phyloP scores from a whole-genome alignment of 352 stramenopile genomes.

The Peronospora destructor region DNA sequence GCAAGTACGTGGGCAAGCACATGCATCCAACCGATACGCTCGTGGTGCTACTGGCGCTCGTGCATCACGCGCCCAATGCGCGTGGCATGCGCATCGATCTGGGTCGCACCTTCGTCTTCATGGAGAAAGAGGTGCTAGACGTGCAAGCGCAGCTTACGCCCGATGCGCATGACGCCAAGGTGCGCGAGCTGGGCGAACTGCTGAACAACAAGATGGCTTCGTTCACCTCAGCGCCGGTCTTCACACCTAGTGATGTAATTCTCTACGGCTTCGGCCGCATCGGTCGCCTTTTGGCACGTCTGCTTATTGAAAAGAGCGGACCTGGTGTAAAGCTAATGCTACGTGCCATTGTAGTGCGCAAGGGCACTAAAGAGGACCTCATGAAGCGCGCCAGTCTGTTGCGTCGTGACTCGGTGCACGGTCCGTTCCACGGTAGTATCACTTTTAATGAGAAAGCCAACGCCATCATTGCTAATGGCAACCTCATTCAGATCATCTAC shows the following conservation, averaged over 20 bases:
- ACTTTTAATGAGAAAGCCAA: constrained; percentile 80
- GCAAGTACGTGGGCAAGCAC: constrained; percentile 77
- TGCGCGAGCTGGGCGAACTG: constrained; percentile 43
- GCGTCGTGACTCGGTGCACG: constrained; percentile 83
- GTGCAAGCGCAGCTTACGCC: constrained; percentile 31
- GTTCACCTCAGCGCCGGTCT: constrained; percentile 25
- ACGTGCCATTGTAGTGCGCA: constrained; percentile 82
- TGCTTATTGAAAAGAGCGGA: constrained; percentile 84
- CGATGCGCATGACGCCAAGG: constrained; percentile 37
- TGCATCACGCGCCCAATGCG: constrained; percentile 49
- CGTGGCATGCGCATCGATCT: constrained; percentile 71
- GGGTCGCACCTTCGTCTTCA: constrained; percentile 64
- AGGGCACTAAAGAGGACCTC: constrained; percentile 78
- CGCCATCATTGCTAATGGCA: constrained; percentile 82
- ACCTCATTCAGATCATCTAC: constrained; percentile 87
- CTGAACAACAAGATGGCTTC: constrained; percentile 56
- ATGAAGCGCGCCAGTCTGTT: constrained; percentile 78
- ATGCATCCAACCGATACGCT: constrained; percentile 72
- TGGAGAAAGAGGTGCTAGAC: constrained; percentile 49
- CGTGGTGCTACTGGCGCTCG: constrained; percentile 58
- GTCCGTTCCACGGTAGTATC: constrained; percentile 76
- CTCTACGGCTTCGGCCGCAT: constrained; percentile 88
- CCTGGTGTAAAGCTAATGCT: constrained; percentile 83
- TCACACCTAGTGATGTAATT: constrained; percentile 73
- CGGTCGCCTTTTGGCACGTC: constrained; percentile 59